Evolutionary conservation across 495 filamentous ascomycete genomes (phyloP).

Genomic region (Tuber borchii): DNA sequence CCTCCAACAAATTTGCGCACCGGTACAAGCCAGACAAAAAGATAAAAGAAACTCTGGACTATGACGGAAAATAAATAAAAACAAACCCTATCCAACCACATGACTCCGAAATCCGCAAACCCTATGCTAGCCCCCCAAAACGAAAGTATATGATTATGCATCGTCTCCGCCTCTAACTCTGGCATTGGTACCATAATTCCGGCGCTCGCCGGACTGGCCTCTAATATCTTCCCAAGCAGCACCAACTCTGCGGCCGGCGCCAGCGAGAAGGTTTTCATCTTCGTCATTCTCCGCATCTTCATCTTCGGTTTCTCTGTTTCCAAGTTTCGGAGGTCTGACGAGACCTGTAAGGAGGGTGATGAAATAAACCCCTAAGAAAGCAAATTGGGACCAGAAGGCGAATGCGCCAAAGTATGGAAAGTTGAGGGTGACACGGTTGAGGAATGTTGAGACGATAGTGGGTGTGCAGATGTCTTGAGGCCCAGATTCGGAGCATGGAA

Average conservation of each 20-base stretch:
- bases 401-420: slow-evolving; percentile 94
- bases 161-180: background rate
- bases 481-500: slow-evolving; percentile 69
- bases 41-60: background rate
- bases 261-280: slow-evolving; percentile 82
- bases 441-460: slow-evolving; percentile 78
- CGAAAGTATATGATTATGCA: background rate
- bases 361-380: slow-evolving; percentile 76
- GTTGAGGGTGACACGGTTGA: slow-evolving; percentile 89
- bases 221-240: slow-evolving; percentile 73
- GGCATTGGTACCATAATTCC: slow-evolving; percentile 21
- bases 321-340: slow-evolving; percentile 70
- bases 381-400: slow-evolving; percentile 91
- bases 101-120: slow-evolving; percentile 3
- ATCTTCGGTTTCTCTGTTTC: slow-evolving; percentile 74
- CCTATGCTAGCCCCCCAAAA: background rate
- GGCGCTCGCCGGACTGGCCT: slow-evolving; percentile 20
- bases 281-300: slow-evolving; percentile 90
- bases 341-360: slow-evolving; percentile 67
- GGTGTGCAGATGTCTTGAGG: slow-evolving; percentile 79
- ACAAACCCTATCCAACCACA: background rate
- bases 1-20: background rate
- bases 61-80: background rate
- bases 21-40: background rate
- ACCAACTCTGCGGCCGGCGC: slow-evolving; percentile 68